These are phyloP conservation scores for Symbiodinium pilosum DNA, from an alignment of 73 alveolate genomes.

Conservation along the genomic window DNA sequence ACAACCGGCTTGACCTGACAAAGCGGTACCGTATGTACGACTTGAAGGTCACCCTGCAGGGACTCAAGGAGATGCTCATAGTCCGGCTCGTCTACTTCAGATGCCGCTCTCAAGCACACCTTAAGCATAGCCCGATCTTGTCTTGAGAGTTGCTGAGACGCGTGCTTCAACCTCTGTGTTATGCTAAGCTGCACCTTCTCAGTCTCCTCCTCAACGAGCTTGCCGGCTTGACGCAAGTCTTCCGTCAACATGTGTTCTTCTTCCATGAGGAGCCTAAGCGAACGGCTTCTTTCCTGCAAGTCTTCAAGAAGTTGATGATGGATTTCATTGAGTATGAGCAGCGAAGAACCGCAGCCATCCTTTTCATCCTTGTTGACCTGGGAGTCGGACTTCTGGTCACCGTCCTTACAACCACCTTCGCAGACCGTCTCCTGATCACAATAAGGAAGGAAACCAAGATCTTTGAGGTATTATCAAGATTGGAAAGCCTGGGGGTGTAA, in stretches of 20 bases:
- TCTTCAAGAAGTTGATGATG: neutral
- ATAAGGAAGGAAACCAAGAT: no score
- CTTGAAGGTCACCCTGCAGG: neutral
- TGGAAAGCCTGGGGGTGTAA: neutral
- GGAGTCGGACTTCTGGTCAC: neutral
- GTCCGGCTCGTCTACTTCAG: neutral
- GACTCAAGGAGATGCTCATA: neutral
- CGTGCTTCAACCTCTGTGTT: neutral
- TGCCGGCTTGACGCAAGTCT: neutral
- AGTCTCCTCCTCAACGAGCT: neutral
- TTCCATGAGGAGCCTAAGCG: neutral
- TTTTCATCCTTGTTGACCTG: neutral
- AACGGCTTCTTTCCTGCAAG: neutral
- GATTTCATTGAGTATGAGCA: neutral
- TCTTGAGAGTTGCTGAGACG: neutral
- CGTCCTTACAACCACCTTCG: neutral
- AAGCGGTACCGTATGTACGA: neutral
- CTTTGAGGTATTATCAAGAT: neutral
- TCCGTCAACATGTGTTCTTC: neutral
- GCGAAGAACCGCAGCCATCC: neutral
- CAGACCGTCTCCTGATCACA: neutral
- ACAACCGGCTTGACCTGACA: neutral
- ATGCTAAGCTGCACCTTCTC: neutral
- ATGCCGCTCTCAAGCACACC: neutral
- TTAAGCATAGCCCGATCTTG: neutral